Base-by-base conservation (phyloP, 371 early-diverging fungal genomes). In the Rhizopus sp. region DNA sequence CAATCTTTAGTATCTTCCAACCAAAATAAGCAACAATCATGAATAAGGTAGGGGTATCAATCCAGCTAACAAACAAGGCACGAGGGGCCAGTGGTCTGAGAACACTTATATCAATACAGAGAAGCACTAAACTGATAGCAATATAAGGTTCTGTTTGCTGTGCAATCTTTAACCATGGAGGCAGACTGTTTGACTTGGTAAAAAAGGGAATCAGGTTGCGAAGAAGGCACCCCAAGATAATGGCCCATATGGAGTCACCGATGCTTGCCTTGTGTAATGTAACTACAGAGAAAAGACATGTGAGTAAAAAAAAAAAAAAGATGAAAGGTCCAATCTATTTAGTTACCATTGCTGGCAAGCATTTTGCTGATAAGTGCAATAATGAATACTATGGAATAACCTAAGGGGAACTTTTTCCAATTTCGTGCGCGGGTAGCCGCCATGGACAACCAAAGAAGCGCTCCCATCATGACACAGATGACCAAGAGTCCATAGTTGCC, bases 211-310 rank as follows among this genome's bases (percentile, higher is more conserved):
- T 57, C 8, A 62, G 55, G 57, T 81, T 82, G 29, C 83, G 78
- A 8, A 82, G 49, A 23, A 72, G 32, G 7, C 77, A 78, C 0
- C 86, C 86, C 52, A 85, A 70, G 8, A 83, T 65, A 50, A 85
- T 83, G 16, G 84, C 86, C 86, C 86, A 85, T 23, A 85, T 83
- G 12, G 86, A 83, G 48, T 79, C 83, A 12, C 81, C 81, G 45
- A 85, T 61, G 52, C 80, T 78, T 6, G 80, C 82, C 6, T 62
- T 63, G 33, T 83, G 66, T 44, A 83, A 68, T 10, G 53, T 52
- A 32, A 61, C 75, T 74, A 32, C 17, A 50, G 31, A 37, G 12
- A 40, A 40, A 42, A 29, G 8, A 39, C 17, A 35, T 7, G 33
- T 8, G 9, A 59, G 41, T 32, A 12, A 9, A 39, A 10, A 17